phyloP scores from a whole-genome alignment of 1,139 yeast species.

The Oligophagozyma castellii region DNA sequence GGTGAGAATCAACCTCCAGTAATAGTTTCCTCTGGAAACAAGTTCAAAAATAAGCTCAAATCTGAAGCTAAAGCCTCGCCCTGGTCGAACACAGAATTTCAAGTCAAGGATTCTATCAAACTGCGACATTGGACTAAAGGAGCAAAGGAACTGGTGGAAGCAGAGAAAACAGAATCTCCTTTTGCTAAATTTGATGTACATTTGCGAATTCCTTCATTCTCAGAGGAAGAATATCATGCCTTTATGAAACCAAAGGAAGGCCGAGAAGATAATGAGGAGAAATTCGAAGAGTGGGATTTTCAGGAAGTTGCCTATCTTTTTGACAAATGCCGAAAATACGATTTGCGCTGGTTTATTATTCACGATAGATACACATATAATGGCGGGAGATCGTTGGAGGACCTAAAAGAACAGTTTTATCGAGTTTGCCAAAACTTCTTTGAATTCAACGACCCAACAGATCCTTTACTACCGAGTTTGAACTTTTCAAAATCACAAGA shows the following conservation, averaged over 20 bases:
- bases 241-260: slow-evolving; percentile 30
- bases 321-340: slow-evolving; percentile 57
- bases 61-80: slow-evolving; percentile 56
- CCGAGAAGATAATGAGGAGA: slow-evolving; percentile 5
- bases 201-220: slow-evolving; percentile 57
- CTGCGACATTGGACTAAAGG: slow-evolving; percentile 86
- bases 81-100: slow-evolving; percentile 62
- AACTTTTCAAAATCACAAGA: slow-evolving; percentile 57
- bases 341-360: slow-evolving; percentile 78
- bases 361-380: slow-evolving; percentile 53
- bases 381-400: slow-evolving; percentile 39
- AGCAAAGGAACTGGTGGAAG: slow-evolving; percentile 32
- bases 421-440: slow-evolving; percentile 33
- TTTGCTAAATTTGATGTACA: slow-evolving; percentile 67
- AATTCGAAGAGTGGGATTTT: slow-evolving; percentile 42
- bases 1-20: slow-evolving; percentile 94
- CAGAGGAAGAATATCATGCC: slow-evolving; percentile 48
- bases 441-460: slow-evolving; percentile 27
- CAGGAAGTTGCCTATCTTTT: slow-evolving; percentile 70
- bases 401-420: slow-evolving; percentile 73
- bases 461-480: slow-evolving; percentile 28
- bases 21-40: slow-evolving; percentile 37
- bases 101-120: slow-evolving; percentile 39
- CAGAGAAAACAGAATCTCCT: slow-evolving; percentile 35
- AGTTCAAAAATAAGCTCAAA: slow-evolving; percentile 54